Evolutionary conservation across 129 eudicot species (phyloP).

Genomic region (Gnaphalium uliginosum): DNA sequence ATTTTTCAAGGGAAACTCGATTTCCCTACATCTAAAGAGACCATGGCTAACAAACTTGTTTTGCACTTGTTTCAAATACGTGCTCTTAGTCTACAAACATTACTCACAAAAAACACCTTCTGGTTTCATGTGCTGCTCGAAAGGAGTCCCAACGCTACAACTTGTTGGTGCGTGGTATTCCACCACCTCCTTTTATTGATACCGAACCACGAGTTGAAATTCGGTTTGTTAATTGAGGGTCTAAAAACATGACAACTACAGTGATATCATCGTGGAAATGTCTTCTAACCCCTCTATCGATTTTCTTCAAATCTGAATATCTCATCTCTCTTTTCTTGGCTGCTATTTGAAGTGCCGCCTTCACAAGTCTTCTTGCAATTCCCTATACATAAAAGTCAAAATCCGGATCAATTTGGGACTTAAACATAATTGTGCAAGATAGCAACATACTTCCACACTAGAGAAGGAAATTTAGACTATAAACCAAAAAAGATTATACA

Average conservation of each 20-base stretch:
- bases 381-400: constrained; percentile 46
- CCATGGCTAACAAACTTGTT: constrained; percentile 11
- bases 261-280: constrained; percentile 97
- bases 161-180: constrained; percentile 36
- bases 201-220: constrained; percentile 30
- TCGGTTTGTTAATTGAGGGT: constrained; percentile 46
- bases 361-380: constrained; percentile 73
- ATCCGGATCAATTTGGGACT: not conserved
- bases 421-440: not conserved
- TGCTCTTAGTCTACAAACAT: constrained; percentile 30
- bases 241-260: constrained; percentile 75
- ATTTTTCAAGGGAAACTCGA: constrained; percentile 16
- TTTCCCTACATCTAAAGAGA: not conserved
- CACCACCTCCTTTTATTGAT: constrained; percentile 57
- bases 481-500: constrained; percentile 1
- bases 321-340: constrained; percentile 98
- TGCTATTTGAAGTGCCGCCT: constrained; percentile 75
- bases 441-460: not conserved
- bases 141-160: constrained; percentile 20
- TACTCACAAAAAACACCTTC: constrained; percentile 29
- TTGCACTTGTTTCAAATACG: constrained; percentile 4
- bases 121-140: not conserved
- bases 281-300: constrained; percentile 91
- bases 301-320: constrained; percentile 88
- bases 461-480: not conserved